Base-by-base conservation (phyloP, 225 moss, liverwort and hornwort species). In the Pseudisothecium myosuroides region DNA sequence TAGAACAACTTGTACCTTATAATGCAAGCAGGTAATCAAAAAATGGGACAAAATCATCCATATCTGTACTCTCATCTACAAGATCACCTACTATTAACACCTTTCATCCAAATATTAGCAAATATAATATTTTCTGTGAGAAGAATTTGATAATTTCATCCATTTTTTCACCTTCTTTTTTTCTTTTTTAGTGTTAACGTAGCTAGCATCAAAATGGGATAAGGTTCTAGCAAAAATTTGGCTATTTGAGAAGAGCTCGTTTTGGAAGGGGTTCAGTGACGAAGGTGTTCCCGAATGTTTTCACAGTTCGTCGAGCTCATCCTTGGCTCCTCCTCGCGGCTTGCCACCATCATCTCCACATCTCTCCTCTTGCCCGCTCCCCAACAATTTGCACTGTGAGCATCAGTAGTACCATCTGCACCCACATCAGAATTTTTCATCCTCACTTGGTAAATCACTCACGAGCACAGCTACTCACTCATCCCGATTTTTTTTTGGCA, bases 1-100 rank as follows among this genome's bases (percentile, higher is more conserved):
- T 73, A 73, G 17, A 43, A 1, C 1, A 2, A 29, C 18, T 18
- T 31, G 4, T 5, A 7, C 10, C 4, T 47, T 29, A 1, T 1
- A 74, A 47, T 73, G 29, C 11, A 74, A 47, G 31, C 4, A 31
- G 4, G 6, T 27, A 41, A 41, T 5, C 4, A 24, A 41, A 73
- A 74, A 29, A 6, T 29, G 4, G 11, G 7, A 47, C 11, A 74
- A 1, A 74, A 74, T 31, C 39, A 47, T 47, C 4, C 17, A 18
- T 47, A 19, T 74, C 18, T 31, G 6, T 31, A 16, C 4, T 74
- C 4, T 47, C 47, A 74, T 47, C 18, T 0, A 47, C 74, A 74
- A 74, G 43, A 43, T 17, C 6, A 28, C 1, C 18, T 18, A 74
- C 15, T 28, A 10, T 14, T 47, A 74, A 1, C 31, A 47, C 4